Conservation (phyloP, 2,329 filamentous ascomycete genomes). For the Parasarocladium wereldwijsianum region DNA sequence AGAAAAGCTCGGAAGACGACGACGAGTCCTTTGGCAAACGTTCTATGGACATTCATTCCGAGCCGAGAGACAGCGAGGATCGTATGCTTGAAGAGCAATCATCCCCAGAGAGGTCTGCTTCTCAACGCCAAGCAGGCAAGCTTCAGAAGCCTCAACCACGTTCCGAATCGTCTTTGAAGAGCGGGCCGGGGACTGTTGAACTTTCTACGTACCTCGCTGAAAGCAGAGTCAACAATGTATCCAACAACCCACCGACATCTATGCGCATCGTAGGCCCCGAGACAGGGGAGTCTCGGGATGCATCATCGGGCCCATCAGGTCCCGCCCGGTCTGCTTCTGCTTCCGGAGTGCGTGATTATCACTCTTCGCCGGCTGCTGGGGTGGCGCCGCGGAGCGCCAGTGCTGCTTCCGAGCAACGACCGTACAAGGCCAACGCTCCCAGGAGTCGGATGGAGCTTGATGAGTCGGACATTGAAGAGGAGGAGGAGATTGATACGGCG, state of each 20-base stretch:
- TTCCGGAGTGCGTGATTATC: conserved; percentile 22
- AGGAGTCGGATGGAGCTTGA: conserved; percentile 53
- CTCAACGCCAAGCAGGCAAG: conserved; percentile 49
- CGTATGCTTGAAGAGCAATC: conserved; percentile 25
- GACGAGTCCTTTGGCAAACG: conserved; percentile 47
- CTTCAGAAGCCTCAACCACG: conserved; percentile 52
- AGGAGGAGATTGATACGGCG: conserved; percentile 20
- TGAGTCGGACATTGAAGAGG: conserved; percentile 49
- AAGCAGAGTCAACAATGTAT: conserved; percentile 33
- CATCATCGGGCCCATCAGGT: conserved; percentile 15
- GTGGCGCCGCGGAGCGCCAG: conserved; percentile 13
- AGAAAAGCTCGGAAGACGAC: conserved; percentile 39
- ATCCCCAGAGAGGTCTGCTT: conserved; percentile 27
- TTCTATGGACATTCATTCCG: conserved; percentile 39
- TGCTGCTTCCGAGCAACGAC: conserved; percentile 31
- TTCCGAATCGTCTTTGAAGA: conserved; percentile 13
- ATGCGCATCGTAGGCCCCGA: conserved; percentile 45
- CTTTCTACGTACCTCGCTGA: conserved; percentile 28
- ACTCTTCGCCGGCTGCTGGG: conserved; percentile 11
- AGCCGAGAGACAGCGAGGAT: conserved; percentile 29
- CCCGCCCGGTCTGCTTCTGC: conserved; percentile 18
- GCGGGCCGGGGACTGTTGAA: conserved; percentile 20
- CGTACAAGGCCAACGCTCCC: conserved; percentile 31
- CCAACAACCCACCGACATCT: conserved; percentile 39
- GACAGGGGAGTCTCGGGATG: conserved; percentile 25